Evolutionary conservation across 1,139 yeast genomes (phyloP).

Genomic region (Scheffersomyces illinoinensis): DNA sequence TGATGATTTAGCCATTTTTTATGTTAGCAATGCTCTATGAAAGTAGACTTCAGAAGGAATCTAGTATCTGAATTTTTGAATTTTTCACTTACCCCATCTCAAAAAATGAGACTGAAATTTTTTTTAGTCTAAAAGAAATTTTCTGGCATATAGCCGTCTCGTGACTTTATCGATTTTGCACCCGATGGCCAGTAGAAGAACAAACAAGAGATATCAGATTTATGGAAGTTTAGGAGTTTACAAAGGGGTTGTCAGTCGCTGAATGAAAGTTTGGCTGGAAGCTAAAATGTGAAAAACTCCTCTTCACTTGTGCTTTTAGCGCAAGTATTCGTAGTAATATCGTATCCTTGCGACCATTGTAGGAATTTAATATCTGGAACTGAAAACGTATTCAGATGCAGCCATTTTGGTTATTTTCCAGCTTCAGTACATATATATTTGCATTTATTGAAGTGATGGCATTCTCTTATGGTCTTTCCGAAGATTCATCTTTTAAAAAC

Average conservation of each 20-base stretch:
- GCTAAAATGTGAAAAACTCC: not conserved
- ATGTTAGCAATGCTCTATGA: not conserved
- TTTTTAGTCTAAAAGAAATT: not conserved
- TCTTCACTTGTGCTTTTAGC: not conserved
- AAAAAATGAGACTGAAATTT: constrained; percentile 1
- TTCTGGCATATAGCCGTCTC: constrained; percentile 1
- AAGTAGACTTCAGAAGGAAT: constrained; percentile 1
- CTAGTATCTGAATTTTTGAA: constrained; percentile 7
- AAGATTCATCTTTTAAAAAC: no score
- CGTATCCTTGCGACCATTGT: no score
- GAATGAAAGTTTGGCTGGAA: not conserved
- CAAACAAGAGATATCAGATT: constrained; percentile 1
- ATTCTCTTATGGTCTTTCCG: no score
- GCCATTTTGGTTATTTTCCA: no score
- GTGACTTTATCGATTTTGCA: constrained; percentile 2
- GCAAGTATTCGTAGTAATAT: not conserved
- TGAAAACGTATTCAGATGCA: no score
- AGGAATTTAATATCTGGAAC: no score
- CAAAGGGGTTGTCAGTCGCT: not conserved
- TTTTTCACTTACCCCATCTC: not conserved
- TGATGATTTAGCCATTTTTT: constrained; percentile 32
- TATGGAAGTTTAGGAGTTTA: not conserved
- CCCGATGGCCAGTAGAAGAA: not conserved
- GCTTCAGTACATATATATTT: no score
- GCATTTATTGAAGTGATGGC: no score